phyloP scores from a whole-genome alignment of 306 rosid genomes.

The Ormosia emarginata region DNA sequence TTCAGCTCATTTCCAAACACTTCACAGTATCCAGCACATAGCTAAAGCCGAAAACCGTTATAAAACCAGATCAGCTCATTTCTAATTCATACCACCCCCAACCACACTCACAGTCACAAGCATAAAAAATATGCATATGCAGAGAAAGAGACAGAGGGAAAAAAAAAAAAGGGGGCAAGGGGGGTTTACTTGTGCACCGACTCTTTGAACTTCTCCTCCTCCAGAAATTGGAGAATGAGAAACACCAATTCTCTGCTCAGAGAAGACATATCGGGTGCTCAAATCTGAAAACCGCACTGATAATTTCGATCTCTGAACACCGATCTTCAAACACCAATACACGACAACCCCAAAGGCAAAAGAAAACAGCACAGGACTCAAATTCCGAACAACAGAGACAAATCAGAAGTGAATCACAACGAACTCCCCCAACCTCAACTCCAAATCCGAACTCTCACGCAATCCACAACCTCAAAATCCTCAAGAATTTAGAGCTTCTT shows the following conservation, averaged over 20 bases:
- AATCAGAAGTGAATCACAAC: slow-evolving; percentile 13
- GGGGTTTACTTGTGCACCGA: slow-evolving; percentile 64
- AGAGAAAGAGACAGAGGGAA: neutral
- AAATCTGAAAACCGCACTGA: slow-evolving; percentile 1
- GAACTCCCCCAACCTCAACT: neutral
- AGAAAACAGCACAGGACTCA: neutral
- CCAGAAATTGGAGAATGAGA: slow-evolving; percentile 84
- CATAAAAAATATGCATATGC: neutral
- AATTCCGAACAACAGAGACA: slow-evolving; percentile 19
- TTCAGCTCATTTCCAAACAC: neutral
- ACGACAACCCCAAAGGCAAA: neutral
- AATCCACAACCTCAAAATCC: slow-evolving; percentile 30
- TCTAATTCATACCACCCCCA: neutral
- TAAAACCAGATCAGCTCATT: neutral
- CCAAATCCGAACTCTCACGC: slow-evolving; percentile 26
- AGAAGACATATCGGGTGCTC: slow-evolving; percentile 53
- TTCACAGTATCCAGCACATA: neutral
- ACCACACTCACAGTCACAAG: neutral
- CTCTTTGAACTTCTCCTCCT: slow-evolving; percentile 75
- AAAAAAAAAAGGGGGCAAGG: neutral
- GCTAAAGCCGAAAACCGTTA: neutral
- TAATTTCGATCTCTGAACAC: slow-evolving; percentile 14
- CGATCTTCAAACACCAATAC: slow-evolving; percentile 18
- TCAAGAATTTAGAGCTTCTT: slow-evolving; percentile 3
- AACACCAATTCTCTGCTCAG: slow-evolving; percentile 85